A percentile compares a stretch with the other conserved stretches of the same genome.
phyloP scores from a whole-genome alignment of 257 asterid species.

The Vinca minor region DNA sequence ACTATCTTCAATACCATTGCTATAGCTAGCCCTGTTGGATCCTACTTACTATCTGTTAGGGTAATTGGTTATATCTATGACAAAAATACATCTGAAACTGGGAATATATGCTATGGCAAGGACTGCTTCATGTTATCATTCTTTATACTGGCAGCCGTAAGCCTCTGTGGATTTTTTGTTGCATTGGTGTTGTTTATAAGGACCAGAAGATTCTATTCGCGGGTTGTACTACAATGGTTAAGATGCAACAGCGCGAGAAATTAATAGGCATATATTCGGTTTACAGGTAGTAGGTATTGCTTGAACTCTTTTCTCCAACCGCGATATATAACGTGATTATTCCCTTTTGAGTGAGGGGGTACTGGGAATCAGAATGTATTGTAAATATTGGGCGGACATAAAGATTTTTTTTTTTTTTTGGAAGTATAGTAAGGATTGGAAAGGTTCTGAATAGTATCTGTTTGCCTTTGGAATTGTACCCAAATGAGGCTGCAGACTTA shows the following conservation, averaged over 20 bases:
- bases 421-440: neutral
- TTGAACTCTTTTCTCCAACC: neutral
- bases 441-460: neutral
- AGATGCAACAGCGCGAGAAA: conserved; percentile 5
- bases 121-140: conserved; percentile 81
- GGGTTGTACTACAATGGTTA: conserved; percentile 23
- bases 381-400: neutral
- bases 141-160: conserved; percentile 58
- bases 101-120: conserved; percentile 53
- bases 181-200: conserved; percentile 48
- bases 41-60: conserved; percentile 73
- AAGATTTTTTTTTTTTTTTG: neutral
- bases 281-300: neutral
- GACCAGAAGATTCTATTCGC: conserved; percentile 47
- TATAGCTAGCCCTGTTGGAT: conserved; percentile 84
- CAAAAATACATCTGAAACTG: conserved; percentile 34
- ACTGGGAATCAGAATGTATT: too few relatives aligned
- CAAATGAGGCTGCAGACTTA: too few relatives aligned
- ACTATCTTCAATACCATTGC: conserved; percentile 85
- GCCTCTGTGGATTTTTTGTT: conserved; percentile 50
- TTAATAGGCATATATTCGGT: neutral
- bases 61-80: conserved; percentile 78
- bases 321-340: too few relatives aligned
- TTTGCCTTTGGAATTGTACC: neutral
- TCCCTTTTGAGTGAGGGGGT: too few relatives aligned